These are phyloP conservation scores for Jacaranda copaia DNA, from an alignment of 257 asterid genomes.

Conservation along the genomic window DNA sequence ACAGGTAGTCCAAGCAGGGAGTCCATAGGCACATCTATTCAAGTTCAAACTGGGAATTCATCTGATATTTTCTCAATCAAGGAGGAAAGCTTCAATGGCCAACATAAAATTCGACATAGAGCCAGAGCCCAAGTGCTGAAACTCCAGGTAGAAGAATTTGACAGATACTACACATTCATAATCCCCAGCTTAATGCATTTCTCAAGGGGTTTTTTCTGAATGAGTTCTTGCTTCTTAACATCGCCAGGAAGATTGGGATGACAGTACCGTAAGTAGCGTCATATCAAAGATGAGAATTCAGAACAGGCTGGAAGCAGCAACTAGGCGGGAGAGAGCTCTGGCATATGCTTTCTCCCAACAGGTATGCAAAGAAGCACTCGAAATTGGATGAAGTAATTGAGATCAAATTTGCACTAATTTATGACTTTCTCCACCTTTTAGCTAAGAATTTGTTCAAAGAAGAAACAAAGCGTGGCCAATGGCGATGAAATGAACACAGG, in stretches of 20 bases:
- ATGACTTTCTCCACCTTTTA: constrained; percentile 7
- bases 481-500: constrained; percentile 47
- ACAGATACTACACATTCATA: neutral
- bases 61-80: constrained; percentile 46
- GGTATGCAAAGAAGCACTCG: constrained; percentile 36
- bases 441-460: constrained; percentile 61
- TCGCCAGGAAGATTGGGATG: constrained; percentile 71
- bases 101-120: constrained; percentile 38
- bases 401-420: neutral
- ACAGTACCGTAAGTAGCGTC: constrained; percentile 63
- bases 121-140: constrained; percentile 49
- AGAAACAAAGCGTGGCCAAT: constrained; percentile 38
- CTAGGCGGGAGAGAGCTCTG: constrained; percentile 70
- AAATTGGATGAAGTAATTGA: neutral
- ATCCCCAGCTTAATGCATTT: neutral
- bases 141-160: constrained; percentile 49
- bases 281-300: constrained; percentile 57
- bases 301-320: constrained; percentile 61
- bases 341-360: constrained; percentile 74
- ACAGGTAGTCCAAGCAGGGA: constrained; percentile 45
- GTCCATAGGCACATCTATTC: constrained; percentile 59
- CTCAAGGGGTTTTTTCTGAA: neutral
- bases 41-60: constrained; percentile 65
- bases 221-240: neutral
- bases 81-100: constrained; percentile 36